These are phyloP conservation scores for Nothophytophthora sp. DNA, from an alignment of 352 stramenopile species.

Conservation along the genomic window DNA sequence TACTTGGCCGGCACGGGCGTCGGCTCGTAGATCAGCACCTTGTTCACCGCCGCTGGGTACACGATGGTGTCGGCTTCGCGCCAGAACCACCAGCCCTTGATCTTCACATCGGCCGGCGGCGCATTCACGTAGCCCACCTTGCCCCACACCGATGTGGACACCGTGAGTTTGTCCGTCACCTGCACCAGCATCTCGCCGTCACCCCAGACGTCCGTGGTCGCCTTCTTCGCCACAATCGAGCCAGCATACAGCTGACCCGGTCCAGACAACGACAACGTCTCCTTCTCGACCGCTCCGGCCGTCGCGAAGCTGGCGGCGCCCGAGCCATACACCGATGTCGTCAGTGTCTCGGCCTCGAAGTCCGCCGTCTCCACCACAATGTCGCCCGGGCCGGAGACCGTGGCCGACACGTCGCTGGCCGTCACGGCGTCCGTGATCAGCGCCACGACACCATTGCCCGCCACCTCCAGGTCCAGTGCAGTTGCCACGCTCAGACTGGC, in stretches of 20 bases:
- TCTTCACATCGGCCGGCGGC: slow-evolving; percentile 39
- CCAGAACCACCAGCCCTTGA: slow-evolving; percentile 63
- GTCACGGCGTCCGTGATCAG: slow-evolving; percentile 29
- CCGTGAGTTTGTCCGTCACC: slow-evolving; percentile 44
- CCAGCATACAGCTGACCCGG: slow-evolving; percentile 46
- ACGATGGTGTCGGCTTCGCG: slow-evolving; percentile 41
- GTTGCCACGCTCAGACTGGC: slow-evolving; percentile 20
- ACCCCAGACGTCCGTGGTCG: slow-evolving; percentile 48
- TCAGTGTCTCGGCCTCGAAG: slow-evolving; percentile 34
- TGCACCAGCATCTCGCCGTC: slow-evolving; percentile 49
- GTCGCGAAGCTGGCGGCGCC: slow-evolving; percentile 44
- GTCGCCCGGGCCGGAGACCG: slow-evolving; percentile 29
- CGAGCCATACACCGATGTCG: slow-evolving; percentile 49
- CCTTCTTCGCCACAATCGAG: slow-evolving; percentile 39
- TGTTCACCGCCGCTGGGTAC: slow-evolving; percentile 38
- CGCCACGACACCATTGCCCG: slow-evolving; percentile 37
- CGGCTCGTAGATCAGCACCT: slow-evolving; percentile 34
- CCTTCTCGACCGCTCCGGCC: slow-evolving; percentile 36
- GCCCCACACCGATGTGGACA: slow-evolving; percentile 51
- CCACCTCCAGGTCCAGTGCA: slow-evolving; percentile 39
- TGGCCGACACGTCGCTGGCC: slow-evolving; percentile 26
- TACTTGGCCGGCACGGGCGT: slow-evolving; percentile 25
- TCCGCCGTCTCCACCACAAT: slow-evolving; percentile 40
- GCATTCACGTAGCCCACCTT: slow-evolving; percentile 53
- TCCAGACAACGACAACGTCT: slow-evolving; percentile 51